phyloP scores from a whole-genome alignment of 371 early-diverging fungal species.

The Mortierella polycephala region DNA sequence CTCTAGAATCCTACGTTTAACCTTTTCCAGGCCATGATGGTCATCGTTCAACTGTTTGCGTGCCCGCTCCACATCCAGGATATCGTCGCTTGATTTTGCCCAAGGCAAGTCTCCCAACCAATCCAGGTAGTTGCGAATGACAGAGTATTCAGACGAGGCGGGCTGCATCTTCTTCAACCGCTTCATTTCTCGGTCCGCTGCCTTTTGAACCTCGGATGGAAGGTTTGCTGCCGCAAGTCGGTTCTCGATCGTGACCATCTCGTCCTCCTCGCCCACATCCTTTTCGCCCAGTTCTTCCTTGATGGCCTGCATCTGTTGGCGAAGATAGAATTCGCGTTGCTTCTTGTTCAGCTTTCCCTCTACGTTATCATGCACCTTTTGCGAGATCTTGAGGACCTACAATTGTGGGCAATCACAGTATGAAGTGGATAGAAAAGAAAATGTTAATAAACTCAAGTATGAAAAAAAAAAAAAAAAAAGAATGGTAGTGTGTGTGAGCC shows the following conservation, averaged over 20 bases:
- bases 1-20: constrained; percentile 86
- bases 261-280: constrained; percentile 74
- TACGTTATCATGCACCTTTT: constrained; percentile 82
- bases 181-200: constrained; percentile 76
- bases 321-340: constrained; percentile 84
- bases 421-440: too few species aligned
- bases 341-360: constrained; percentile 82
- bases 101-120: constrained; percentile 85
- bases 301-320: constrained; percentile 89
- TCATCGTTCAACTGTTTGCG: constrained; percentile 78
- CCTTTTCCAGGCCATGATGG: constrained; percentile 86
- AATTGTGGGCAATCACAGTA: too few species aligned
- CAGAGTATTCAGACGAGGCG: constrained; percentile 82
- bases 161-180: constrained; percentile 81
- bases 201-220: constrained; percentile 72
- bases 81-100: constrained; percentile 68
- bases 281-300: constrained; percentile 83
- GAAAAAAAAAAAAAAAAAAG: too few species aligned
- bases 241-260: constrained; percentile 59
- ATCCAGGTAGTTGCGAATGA: constrained; percentile 83
- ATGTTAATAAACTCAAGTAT: too few species aligned
- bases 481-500: too few species aligned
- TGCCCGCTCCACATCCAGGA: constrained; percentile 74
- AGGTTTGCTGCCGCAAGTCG: constrained; percentile 71
- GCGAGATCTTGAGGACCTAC: constrained; percentile 80